Conservation (phyloP, 148 eudicot species). For the Dysphania ambrosioides region DNA sequence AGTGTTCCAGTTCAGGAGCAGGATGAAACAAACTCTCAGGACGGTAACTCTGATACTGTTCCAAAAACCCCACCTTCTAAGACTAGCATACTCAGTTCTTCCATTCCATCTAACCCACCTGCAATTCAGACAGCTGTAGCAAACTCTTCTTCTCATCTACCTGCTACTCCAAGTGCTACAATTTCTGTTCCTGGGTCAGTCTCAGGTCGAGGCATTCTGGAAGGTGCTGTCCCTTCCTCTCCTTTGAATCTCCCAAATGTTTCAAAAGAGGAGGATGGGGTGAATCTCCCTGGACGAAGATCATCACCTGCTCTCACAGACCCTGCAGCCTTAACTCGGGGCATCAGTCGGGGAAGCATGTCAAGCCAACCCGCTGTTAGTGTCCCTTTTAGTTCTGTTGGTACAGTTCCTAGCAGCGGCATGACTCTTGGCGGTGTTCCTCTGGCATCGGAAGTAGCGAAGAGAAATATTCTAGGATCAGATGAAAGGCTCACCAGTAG, state of each 20-base stretch:
- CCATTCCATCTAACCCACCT: conserved; percentile 53
- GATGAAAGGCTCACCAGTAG: conserved; percentile 76
- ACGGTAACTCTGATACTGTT: conserved; percentile 49
- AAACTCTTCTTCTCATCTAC: conserved; percentile 33
- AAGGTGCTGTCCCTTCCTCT: conserved; percentile 43
- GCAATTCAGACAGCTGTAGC: conserved; percentile 40
- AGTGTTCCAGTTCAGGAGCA: conserved; percentile 58
- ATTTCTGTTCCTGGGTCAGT: conserved; percentile 34
- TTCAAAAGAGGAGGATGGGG: conserved; percentile 64
- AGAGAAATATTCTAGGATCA: conserved; percentile 64
- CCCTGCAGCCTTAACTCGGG: conserved; percentile 39
- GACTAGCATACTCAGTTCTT: conserved; percentile 45
- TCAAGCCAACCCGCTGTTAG: conserved; percentile 50
- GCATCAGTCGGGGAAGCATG: conserved; percentile 58
- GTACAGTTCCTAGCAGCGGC: conserved; percentile 49
- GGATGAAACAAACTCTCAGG: conserved; percentile 62
- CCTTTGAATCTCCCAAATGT: conserved; percentile 45
- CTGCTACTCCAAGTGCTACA: conserved; percentile 42
- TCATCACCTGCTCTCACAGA: conserved; percentile 68
- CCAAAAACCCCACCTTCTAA: conserved; percentile 80
- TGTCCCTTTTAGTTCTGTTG: conserved; percentile 49
- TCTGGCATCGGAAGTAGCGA: conserved; percentile 61
- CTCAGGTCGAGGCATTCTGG: conserved; percentile 42
- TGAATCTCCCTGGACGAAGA: conserved; percentile 57
- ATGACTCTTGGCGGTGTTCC: conserved; percentile 51